A percentile compares a stretch with the other conserved stretches of the same genome.
Evolutionary conservation across 768 basidiomycete genomes (phyloP).

Genomic region (Pluteus cervinus): DNA sequence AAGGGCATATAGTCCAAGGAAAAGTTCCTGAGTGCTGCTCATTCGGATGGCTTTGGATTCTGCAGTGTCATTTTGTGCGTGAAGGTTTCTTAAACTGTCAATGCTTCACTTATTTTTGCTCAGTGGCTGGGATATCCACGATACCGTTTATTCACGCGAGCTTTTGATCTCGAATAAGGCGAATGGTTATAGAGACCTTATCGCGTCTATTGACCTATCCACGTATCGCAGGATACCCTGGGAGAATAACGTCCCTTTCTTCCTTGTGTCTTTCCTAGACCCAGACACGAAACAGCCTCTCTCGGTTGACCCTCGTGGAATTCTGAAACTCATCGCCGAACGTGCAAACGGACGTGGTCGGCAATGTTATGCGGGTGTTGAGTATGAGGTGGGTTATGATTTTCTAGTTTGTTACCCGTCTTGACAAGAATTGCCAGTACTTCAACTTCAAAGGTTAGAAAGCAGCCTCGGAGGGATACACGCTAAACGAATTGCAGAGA

Average conservation of each 20-base stretch:
- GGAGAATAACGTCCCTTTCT: slow-evolving; percentile 90
- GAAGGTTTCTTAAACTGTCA: neutral
- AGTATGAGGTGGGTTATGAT: slow-evolving; percentile 72
- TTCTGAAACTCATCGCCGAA: slow-evolving; percentile 54
- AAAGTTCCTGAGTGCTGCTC: slow-evolving; percentile 81
- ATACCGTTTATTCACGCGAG: slow-evolving; percentile 77
- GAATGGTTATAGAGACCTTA: slow-evolving; percentile 89
- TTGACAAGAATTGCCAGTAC: slow-evolving; percentile 41
- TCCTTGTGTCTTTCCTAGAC: slow-evolving; percentile 86
- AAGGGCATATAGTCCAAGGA: slow-evolving; percentile 61
- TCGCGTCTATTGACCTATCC: slow-evolving; percentile 81
- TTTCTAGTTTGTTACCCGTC: slow-evolving; percentile 1
- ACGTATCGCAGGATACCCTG: slow-evolving; percentile 88
- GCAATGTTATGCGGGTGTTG: slow-evolving; percentile 78
- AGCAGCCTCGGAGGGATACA: neutral
- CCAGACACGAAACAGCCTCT: slow-evolving; percentile 78
- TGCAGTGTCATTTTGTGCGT: slow-evolving; percentile 89
- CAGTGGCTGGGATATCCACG: slow-evolving; percentile 93
- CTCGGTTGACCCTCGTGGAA: slow-evolving; percentile 81
- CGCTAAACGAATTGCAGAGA: slow-evolving; percentile 46
- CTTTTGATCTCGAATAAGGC: slow-evolving; percentile 84
- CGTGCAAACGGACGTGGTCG: slow-evolving; percentile 42
- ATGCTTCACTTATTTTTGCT: neutral
- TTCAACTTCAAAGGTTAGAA: slow-evolving; percentile 81
- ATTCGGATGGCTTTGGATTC: slow-evolving; percentile 84